phyloP scores from a whole-genome alignment of 2,329 filamentous ascomycete species.

The Cladosporium austrohemisphaericum region DNA sequence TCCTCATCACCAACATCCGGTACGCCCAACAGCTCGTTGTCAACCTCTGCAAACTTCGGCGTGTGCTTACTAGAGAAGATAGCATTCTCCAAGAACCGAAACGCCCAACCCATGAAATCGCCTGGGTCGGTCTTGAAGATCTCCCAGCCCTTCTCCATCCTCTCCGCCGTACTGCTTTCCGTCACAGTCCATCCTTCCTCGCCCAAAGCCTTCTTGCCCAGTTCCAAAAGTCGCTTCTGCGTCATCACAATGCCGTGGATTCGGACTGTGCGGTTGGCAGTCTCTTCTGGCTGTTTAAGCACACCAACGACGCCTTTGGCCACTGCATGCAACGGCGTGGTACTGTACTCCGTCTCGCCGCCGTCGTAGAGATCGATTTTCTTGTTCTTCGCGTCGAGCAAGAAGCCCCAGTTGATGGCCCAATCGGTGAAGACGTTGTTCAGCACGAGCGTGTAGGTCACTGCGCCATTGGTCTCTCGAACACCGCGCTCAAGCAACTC shows the following conservation, averaged over 20 bases:
- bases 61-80: constrained; percentile 31
- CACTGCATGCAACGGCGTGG: constrained; percentile 31
- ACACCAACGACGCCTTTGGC: constrained; percentile 33
- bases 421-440: constrained; percentile 40
- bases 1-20: constrained; percentile 29
- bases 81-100: constrained; percentile 30
- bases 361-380: constrained; percentile 35
- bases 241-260: constrained; percentile 35
- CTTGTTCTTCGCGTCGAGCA: constrained; percentile 30
- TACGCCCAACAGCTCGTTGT: constrained; percentile 37
- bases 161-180: constrained; percentile 26
- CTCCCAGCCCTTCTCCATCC: constrained; percentile 30
- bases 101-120: constrained; percentile 22
- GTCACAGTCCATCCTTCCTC: constrained; percentile 26
- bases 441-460: constrained; percentile 35
- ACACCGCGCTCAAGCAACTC: constrained; percentile 35
- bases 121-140: constrained; percentile 28
- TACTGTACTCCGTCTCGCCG: constrained; percentile 33
- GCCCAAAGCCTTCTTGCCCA: constrained; percentile 34
- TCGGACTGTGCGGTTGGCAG: constrained; percentile 35
- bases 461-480: constrained; percentile 23
- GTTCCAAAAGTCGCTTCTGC: constrained; percentile 37
- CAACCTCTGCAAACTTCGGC: constrained; percentile 32
- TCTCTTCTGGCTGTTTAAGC: constrained; percentile 33
- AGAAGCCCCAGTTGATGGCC: constrained; percentile 30